A percentile compares a stretch with the other conserved stretches of the same genome.
Evolutionary conservation across 2,329 filamentous ascomycete species (phyloP).

Genomic region (Pseudopyrenochaeta lycopersici): DNA sequence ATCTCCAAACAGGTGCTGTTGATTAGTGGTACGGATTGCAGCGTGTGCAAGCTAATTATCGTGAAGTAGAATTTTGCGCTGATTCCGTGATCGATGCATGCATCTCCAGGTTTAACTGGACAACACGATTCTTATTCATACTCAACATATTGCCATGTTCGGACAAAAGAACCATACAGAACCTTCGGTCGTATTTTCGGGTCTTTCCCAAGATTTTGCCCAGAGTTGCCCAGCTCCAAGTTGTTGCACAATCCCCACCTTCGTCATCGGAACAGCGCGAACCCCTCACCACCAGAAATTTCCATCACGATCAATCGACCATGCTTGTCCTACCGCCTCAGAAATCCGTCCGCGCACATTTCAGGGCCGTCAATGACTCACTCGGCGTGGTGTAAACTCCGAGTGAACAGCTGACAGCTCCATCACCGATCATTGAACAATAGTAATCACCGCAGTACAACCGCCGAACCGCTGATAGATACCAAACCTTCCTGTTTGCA

Average conservation of each 20-base stretch:
- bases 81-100: background rate
- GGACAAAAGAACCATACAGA: conserved; percentile 19
- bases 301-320: background rate
- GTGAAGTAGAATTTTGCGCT: conserved; percentile 1
- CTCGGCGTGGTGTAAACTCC: conserved; percentile 11
- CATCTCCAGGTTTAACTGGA: background rate
- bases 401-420: conserved; percentile 9
- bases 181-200: conserved; percentile 24
- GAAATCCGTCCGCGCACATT: background rate
- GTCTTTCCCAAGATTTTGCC: conserved; percentile 13
- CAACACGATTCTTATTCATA: conserved; percentile 3
- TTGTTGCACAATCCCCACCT: conserved; percentile 17
- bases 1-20: no score
- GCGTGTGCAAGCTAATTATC: conserved; percentile 3
- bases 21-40: background rate
- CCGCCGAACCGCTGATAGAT: conserved; percentile 19
- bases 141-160: conserved; percentile 8
- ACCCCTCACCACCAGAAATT: background rate
- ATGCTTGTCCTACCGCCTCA: conserved; percentile 2
- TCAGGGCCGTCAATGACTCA: conserved; percentile 6
- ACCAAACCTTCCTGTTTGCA: conserved; percentile 6
- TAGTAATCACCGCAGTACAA: background rate
- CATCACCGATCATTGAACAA: background rate
- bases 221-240: conserved; percentile 28
- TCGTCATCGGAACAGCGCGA: conserved; percentile 27